Conservation (phyloP, 768 basidiomycete genomes). For the Boletus pseudopeckii region DNA sequence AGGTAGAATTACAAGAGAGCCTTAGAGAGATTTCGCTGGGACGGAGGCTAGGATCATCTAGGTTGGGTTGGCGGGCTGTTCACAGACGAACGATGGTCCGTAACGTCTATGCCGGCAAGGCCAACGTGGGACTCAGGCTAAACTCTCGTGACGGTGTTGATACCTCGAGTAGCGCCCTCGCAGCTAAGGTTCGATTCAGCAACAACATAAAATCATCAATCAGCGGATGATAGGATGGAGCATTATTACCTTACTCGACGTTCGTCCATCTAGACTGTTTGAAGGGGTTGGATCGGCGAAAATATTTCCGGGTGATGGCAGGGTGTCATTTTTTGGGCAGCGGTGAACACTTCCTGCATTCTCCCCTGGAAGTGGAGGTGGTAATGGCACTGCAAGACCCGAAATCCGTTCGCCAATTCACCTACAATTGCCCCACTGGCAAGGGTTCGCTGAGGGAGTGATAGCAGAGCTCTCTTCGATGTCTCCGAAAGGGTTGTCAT, state of each 20-base stretch:
- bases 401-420: background rate
- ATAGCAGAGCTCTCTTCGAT: background rate
- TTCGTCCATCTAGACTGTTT: background rate
- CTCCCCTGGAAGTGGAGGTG: background rate
- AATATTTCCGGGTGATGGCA: background rate
- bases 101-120: background rate
- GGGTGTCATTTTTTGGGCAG: background rate
- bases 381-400: background rate
- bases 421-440: too few relatives aligned
- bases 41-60: background rate
- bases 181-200: background rate
- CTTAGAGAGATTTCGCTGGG: background rate
- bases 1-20: background rate
- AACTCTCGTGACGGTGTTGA: background rate
- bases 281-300: background rate
- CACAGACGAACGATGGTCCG: background rate
- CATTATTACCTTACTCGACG: background rate
- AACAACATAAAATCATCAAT: background rate
- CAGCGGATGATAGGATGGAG: background rate
- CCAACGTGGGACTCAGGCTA: background rate
- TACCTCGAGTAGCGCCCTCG: background rate
- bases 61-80: background rate
- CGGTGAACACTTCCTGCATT: background rate
- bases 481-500: slow-evolving; percentile 3
- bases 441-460: too few relatives aligned